Base-by-base conservation (phyloP, 306 rosid genomes). In the Trichosanthes truncata region DNA sequence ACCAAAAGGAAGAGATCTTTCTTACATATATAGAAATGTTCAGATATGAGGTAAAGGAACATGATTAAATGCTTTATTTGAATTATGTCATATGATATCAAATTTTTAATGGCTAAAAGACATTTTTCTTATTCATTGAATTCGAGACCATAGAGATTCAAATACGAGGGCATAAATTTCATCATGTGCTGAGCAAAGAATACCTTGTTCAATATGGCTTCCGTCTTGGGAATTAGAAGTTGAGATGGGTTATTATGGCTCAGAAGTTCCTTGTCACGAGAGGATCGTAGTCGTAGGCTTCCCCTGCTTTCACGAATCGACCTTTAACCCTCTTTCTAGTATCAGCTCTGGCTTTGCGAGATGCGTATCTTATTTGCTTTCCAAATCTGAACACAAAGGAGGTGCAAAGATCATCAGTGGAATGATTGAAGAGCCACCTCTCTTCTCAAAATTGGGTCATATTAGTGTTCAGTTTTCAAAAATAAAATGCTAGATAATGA, bases 271-370 rank as follows among this genome's bases (percentile, higher is more conserved):
- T 81, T 38, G 79, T 61, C 86, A 63, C 77, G 35, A 67, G 87
- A 84, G 97, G 94, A 79, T 94, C 97, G 59, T 85, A 85, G 76
- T 92, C 97, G 83, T 87, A 92, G 76, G 78, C 96, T 86, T 91
- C 97, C 35, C 92, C 94, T 56, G 92, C 90, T 85, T 91, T 89
- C 78, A 91, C 96, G 82, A 94, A 89, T 85, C 98, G 86, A 59
- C 98, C 98, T 83, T 94, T 92, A 68, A 92, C 93, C 7, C 97
- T 93, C 84, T 90, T 94, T 81, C 98, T 84, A 31, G 96, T 91
- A 84, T 94, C 97, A 15, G 98, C 97, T 86, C 98, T 90, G 62
- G 93, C 93, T 87, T 94, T 94, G 65, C 97, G 93, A 71, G 97
- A 92, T 4, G 88, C 94, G 77, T 94, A 94, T 83, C 98, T 88